These are phyloP conservation scores for Rachicladosporium sp. DNA, from an alignment of 2,329 filamentous ascomycete species.

Conservation along the genomic window DNA sequence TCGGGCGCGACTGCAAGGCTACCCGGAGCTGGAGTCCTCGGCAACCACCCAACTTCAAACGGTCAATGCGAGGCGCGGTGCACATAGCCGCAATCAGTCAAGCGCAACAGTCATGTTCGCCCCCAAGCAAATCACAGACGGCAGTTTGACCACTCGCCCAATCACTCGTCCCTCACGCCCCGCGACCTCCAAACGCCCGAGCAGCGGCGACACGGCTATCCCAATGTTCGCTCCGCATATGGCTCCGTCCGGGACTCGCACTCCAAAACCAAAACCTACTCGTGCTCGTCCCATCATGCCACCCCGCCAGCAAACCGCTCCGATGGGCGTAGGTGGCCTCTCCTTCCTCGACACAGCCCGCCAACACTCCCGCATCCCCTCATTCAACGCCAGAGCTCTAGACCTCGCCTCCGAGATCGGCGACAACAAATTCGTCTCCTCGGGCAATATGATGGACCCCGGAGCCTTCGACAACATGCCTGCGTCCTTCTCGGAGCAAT, in stretches of 20 bases:
- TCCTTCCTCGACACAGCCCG: conserved; percentile 17
- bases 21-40: conserved; percentile 16
- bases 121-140: conserved; percentile 34
- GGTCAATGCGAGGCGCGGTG: conserved; percentile 3
- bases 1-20: conserved; percentile 13
- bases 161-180: conserved; percentile 9
- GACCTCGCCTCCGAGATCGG: conserved; percentile 64
- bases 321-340: conserved; percentile 8
- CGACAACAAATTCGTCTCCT: conserved; percentile 46
- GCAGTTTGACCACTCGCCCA: conserved; percentile 25
- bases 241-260: conserved; percentile 1
- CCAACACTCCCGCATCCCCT: conserved; percentile 39
- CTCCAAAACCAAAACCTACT: conserved; percentile 41
- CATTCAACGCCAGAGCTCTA: conserved; percentile 49
- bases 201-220: conserved; percentile 24
- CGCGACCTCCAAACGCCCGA: conserved; percentile 14
- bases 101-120: conserved; percentile 77
- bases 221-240: conserved; percentile 21
- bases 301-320: conserved; percentile 16
- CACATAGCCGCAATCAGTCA: conserved; percentile 63
- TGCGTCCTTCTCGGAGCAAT: conserved; percentile 29
- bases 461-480: conserved; percentile 16
- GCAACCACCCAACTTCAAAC: conserved; percentile 22
- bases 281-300: conserved; percentile 3
- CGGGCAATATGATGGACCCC: conserved; percentile 42